Evolutionary conservation across 2,329 filamentous ascomycete species (phyloP).

Genomic region (Aspergillus japonicus): DNA sequence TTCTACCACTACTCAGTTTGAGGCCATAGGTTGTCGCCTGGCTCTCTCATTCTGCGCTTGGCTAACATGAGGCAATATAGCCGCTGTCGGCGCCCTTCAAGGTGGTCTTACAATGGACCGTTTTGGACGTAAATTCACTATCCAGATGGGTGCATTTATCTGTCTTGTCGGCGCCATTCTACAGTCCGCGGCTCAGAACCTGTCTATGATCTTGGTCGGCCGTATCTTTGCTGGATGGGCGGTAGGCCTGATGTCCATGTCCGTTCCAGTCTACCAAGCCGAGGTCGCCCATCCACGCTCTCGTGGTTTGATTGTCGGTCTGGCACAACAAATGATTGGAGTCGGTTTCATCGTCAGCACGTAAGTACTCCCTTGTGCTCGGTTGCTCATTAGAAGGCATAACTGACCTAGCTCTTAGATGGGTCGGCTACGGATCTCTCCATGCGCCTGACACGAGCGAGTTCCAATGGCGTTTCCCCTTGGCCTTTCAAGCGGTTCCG

Average conservation of each 20-base stretch:
- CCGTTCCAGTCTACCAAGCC: slow-evolving; percentile 63
- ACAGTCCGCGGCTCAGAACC: slow-evolving; percentile 57
- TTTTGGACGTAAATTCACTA: slow-evolving; percentile 59
- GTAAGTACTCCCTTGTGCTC: slow-evolving; percentile 19
- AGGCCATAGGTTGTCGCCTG: neutral
- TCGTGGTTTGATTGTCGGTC: slow-evolving; percentile 50
- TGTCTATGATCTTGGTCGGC: slow-evolving; percentile 58
- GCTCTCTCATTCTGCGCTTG: neutral
- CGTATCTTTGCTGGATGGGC: slow-evolving; percentile 53
- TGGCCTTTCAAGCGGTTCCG: slow-evolving; percentile 42
- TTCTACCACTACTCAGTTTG: too few species aligned
- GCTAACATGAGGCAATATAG: slow-evolving; percentile 15
- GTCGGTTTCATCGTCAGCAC: slow-evolving; percentile 48
- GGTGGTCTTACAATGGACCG: slow-evolving; percentile 60
- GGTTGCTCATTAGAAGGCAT: neutral
- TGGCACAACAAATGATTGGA: slow-evolving; percentile 47
- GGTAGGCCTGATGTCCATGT: slow-evolving; percentile 49
- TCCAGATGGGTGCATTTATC: slow-evolving; percentile 59
- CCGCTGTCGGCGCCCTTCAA: slow-evolving; percentile 54
- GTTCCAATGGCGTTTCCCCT: slow-evolving; percentile 38
- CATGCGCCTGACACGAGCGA: slow-evolving; percentile 33
- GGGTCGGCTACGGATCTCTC: slow-evolving; percentile 52
- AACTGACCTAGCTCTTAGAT: slow-evolving; percentile 22
- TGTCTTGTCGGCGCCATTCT: slow-evolving; percentile 59
- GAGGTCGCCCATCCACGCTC: slow-evolving; percentile 61